Percentiles rank a stretch among this genome's conserved stretches.
These are phyloP conservation scores for Ailanthus altissimus DNA, from an alignment of 345 rosid genomes.

Conservation along the genomic window DNA sequence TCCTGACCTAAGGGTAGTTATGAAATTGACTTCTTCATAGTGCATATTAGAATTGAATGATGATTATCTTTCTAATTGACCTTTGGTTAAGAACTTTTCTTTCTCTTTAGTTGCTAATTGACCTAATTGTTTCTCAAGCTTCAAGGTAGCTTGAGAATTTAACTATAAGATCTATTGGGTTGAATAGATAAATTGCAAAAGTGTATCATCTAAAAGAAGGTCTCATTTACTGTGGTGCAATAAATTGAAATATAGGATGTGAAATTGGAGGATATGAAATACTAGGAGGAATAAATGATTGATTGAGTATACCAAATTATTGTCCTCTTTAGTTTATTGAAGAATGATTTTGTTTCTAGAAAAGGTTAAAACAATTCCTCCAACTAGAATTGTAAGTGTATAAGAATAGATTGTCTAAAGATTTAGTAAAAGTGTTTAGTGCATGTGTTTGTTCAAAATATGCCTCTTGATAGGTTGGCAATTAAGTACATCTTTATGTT, in stretches of 20 bases:
- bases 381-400: not conserved
- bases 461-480: not conserved
- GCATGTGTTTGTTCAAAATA: too few species aligned
- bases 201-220: not conserved
- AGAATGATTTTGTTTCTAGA: not conserved
- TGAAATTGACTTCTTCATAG: not conserved
- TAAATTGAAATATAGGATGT: not conserved
- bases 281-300: not conserved
- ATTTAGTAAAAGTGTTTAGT: too few species aligned
- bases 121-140: not conserved
- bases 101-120: not conserved
- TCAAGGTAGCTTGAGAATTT: not conserved
- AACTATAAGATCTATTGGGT: not conserved
- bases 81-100: not conserved
- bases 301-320: not conserved
- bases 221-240: not conserved
- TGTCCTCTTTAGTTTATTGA: not conserved
- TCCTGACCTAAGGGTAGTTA: not conserved
- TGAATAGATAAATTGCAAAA: not conserved
- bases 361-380: not conserved
- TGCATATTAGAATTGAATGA: not conserved
- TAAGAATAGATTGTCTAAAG: too few species aligned
- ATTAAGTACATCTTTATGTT: not conserved
- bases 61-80: not conserved
- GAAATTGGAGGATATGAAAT: not conserved